Evolutionary conservation across 2,329 filamentous ascomycete species (phyloP), one percentile per base, ranked within the genome.

Genomic region (Alternaria novae-zelandiae): DNA sequence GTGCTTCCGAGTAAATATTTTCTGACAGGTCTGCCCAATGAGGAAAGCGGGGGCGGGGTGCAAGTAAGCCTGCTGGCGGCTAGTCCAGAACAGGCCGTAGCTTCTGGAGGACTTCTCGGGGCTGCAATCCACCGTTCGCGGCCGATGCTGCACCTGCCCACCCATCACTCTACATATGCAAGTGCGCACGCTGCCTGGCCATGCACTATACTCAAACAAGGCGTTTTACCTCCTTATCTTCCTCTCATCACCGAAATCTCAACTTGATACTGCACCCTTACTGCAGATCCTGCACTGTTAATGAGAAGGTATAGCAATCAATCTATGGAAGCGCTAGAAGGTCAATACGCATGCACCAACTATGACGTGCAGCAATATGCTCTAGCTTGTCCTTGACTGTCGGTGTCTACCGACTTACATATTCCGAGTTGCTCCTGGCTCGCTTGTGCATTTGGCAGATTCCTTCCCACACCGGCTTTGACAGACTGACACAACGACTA

Each of bases 41-140:
- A 54, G 63, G 65, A 62, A 66, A 57, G 69, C 60, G 67, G 69
- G 69, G 69, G 67, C 56, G 65, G 68, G 68, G 68, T 62, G 25
- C 17, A 4, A 20, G 13, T 7, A 11, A 41, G 36, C 15, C 36
- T 41, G 36, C 36, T 17, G 8, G 36, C 36, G n/a, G 46, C 64
- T 65, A 68, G 56, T 49, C 57, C 43, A 5, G 36, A 41, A 23
- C 49, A 6, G 20, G 28, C 47, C 23, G 20, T 64, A 59, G 64
- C 55, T n/a, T 56, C 6, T n/a, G n/a, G n/a, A 26, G 26, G 20
- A 28, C 15, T 43, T 45, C 32, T 46, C 49, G 43, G 44, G 47
- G 50, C 50, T 47, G 25, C 26, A 17, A 26, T 23, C 26, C 30
- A 44, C 25, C 47, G 21, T 21, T 17, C 32, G 60, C 51, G 13